Evolutionary conservation across 164 flowering plant genomes (phyloP).

Genomic region (Tetrastigma voinierianum): DNA sequence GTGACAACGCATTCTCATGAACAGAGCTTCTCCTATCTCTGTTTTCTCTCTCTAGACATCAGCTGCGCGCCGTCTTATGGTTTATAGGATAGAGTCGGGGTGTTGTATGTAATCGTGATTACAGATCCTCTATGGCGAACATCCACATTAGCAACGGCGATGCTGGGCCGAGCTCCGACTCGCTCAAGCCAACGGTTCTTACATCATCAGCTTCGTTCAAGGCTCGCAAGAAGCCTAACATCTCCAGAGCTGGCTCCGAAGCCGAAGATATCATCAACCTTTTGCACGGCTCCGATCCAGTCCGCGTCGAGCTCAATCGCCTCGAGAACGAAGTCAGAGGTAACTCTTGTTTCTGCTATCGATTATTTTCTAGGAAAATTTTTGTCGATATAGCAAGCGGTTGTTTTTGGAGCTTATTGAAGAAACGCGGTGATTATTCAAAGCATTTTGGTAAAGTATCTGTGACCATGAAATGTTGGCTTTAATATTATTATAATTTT

Average conservation of each 20-base stretch:
- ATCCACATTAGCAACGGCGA: conserved; percentile 21
- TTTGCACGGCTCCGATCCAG: conserved; percentile 71
- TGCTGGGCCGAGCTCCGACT: conserved; percentile 9
- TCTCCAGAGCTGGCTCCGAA: conserved; percentile 35
- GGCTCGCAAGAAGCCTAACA: conserved; percentile 26
- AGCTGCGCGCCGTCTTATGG: too few species aligned
- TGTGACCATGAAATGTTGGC: too few species aligned
- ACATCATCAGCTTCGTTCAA: conserved; percentile 39
- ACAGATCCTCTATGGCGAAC: conserved; percentile 25
- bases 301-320: conserved; percentile 64
- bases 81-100: conserved; percentile 17
- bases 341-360: conserved; percentile 5
- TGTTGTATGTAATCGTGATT: conserved; percentile 6
- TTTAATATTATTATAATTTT: too few species aligned
- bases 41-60: too few species aligned
- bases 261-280: conserved; percentile 50
- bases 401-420: too few species aligned
- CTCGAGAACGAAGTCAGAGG: conserved; percentile 71
- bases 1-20: too few species aligned
- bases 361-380: background rate
- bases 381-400: too few species aligned
- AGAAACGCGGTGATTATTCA: too few species aligned
- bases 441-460: too few species aligned
- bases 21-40: too few species aligned
- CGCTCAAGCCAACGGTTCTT: conserved; percentile 14